Conservation (phyloP, 345 rosid genomes). For the Syzygium grande region DNA sequence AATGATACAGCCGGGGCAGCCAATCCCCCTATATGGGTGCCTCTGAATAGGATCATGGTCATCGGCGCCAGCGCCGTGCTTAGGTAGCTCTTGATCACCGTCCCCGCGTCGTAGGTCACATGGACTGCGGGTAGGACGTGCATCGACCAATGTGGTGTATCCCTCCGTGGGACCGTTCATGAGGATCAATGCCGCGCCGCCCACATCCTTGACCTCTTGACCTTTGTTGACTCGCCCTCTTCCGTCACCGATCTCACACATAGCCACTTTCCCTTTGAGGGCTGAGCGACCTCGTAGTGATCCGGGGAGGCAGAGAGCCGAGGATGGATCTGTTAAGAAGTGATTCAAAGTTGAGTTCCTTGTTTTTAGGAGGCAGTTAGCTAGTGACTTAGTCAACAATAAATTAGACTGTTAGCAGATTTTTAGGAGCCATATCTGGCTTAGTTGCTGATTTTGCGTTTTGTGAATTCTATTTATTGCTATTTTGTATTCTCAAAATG, state of each 20-base stretch:
- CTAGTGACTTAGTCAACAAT: no score
- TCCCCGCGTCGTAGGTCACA: conserved; percentile 16
- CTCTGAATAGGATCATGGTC: conserved; percentile 14
- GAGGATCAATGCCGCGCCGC: conserved; percentile 20
- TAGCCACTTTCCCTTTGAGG: conserved; percentile 29
- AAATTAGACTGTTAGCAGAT: no score
- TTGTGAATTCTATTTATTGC: no score
- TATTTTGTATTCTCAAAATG: no score
- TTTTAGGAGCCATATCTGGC: no score
- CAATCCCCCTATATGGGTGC: conserved; percentile 8
- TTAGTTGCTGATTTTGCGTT: no score
- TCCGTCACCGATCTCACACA: conserved; percentile 21
- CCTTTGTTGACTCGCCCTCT: conserved; percentile 19
- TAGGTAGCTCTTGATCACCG: conserved; percentile 20
- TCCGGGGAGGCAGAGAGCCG: conserved; percentile 13
- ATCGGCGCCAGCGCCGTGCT: conserved; percentile 7
- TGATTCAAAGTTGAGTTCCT: no score
- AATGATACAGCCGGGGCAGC: conserved; percentile 23
- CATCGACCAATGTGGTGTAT: conserved; percentile 17
- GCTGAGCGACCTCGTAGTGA: background rate
- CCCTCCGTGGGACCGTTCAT: conserved; percentile 12
- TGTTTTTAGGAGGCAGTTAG: no score
- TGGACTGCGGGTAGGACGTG: conserved; percentile 11
- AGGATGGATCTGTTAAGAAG: background rate
- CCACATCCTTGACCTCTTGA: conserved; percentile 22